These are phyloP conservation scores for Xylaria nigripes DNA, from an alignment of 495 filamentous ascomycete species.

Conservation along the genomic window DNA sequence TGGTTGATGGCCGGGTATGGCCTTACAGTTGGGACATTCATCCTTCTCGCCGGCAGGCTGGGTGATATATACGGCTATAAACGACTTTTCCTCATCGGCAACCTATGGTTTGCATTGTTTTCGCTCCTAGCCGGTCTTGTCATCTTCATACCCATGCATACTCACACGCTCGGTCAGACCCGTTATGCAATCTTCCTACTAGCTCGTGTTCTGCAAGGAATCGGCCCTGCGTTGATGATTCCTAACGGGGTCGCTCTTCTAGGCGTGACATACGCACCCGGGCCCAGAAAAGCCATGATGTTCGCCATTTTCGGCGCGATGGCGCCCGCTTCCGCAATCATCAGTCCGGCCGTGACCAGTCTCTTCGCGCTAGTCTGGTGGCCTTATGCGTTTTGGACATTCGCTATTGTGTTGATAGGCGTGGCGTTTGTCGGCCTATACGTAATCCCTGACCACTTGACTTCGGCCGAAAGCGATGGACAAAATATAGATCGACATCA, in stretches of 20 bases:
- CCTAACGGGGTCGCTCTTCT: conserved; percentile 57
- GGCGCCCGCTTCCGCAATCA: conserved; percentile 49
- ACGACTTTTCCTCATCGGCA: conserved; percentile 55
- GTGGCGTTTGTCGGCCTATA: conserved; percentile 36
- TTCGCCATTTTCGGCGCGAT: conserved; percentile 59
- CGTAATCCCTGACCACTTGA: conserved; percentile 48
- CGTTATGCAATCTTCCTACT: conserved; percentile 49
- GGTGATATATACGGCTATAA: conserved; percentile 63
- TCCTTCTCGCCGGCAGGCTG: conserved; percentile 56
- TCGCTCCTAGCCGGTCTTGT: conserved; percentile 52
- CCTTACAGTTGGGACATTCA: conserved; percentile 63
- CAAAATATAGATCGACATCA: background rate
- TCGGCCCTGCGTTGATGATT: conserved; percentile 53
- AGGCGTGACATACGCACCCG: conserved; percentile 48
- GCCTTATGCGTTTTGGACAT: conserved; percentile 57
- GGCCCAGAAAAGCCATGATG: conserved; percentile 53
- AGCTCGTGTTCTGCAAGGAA: conserved; percentile 52
- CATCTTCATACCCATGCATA: conserved; percentile 25
- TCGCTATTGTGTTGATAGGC: conserved; percentile 41
- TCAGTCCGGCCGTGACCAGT: conserved; percentile 45
- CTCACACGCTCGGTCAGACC: conserved; percentile 32
- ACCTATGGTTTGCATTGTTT: conserved; percentile 56
- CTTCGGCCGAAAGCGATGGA: conserved; percentile 14
- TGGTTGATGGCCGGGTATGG: conserved; percentile 50
- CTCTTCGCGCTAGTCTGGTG: conserved; percentile 54